Evolutionary conservation across 2,329 filamentous ascomycete genomes (phyloP).

Genomic region (Aspergillus sergii): DNA sequence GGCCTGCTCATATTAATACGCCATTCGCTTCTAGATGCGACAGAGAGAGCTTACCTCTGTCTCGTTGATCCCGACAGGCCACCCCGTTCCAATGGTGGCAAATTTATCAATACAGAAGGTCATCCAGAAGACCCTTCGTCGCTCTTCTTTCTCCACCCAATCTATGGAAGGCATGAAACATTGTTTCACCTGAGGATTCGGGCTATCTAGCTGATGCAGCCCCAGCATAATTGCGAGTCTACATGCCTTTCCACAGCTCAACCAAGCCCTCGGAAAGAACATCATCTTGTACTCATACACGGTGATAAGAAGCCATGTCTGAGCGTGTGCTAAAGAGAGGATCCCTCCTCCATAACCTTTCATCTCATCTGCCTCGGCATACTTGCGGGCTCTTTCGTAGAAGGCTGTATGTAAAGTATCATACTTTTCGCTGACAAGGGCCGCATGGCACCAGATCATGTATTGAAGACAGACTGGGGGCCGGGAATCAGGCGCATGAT

Average conservation of each 20-base stretch:
- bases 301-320: slow-evolving; percentile 77
- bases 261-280: slow-evolving; percentile 95
- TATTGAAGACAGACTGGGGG: slow-evolving; percentile 88
- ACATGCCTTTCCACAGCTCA: slow-evolving; percentile 81
- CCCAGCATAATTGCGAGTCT: slow-evolving; percentile 90
- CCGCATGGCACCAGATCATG: slow-evolving; percentile 92
- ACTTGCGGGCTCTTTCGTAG: slow-evolving; percentile 86
- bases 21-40: not conserved
- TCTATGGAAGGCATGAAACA: slow-evolving; percentile 82
- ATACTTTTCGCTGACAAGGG: slow-evolving; percentile 81
- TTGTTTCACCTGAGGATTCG: slow-evolving; percentile 86
- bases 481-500: slow-evolving; percentile 77
- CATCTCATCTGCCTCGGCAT: slow-evolving; percentile 85
- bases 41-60: slow-evolving; percentile 61
- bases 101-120: slow-evolving; percentile 88
- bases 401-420: slow-evolving; percentile 78
- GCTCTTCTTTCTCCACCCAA: slow-evolving; percentile 91
- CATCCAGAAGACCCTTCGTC: slow-evolving; percentile 93
- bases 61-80: slow-evolving; percentile 94
- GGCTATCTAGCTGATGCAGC: slow-evolving; percentile 80
- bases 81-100: slow-evolving; percentile 92
- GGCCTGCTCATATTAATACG: not conserved
- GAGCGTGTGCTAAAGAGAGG: slow-evolving; percentile 83
- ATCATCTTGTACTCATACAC: slow-evolving; percentile 96
- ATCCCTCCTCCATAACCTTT: slow-evolving; percentile 89